phyloP scores from a whole-genome alignment of 768 basidiomycete genomes.

The Suillus placidus region DNA sequence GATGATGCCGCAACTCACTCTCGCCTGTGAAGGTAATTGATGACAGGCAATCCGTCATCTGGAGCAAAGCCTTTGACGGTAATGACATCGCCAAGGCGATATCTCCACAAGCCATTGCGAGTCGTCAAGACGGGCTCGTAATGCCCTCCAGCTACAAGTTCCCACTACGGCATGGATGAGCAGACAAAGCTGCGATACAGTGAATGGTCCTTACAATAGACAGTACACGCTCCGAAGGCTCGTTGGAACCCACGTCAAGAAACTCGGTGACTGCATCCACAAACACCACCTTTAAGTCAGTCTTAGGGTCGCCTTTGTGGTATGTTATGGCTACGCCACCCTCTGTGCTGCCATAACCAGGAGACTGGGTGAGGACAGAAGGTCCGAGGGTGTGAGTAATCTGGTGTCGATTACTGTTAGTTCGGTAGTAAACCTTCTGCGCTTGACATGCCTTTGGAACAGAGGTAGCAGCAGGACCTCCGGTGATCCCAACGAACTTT shows the following conservation, averaged over 20 bases:
- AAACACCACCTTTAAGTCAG: slow-evolving; percentile 8
- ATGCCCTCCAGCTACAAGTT: slow-evolving; percentile 4
- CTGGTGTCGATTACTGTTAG: background rate
- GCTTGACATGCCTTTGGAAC: slow-evolving; percentile 11
- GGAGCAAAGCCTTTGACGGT: slow-evolving; percentile 15
- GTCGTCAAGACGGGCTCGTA: slow-evolving; percentile 16
- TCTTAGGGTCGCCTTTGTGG: background rate
- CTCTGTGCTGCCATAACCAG: slow-evolving; percentile 10
- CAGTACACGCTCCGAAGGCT: background rate
- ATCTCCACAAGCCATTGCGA: slow-evolving; percentile 17
- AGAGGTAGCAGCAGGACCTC: slow-evolving; percentile 10
- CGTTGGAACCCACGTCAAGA: slow-evolving; percentile 4
- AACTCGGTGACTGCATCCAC: slow-evolving; percentile 12
- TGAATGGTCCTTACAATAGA: background rate
- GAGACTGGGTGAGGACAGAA: slow-evolving; percentile 2
- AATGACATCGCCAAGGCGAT: slow-evolving; percentile 14
- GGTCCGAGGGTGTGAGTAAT: slow-evolving; percentile 12
- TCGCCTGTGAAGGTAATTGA: slow-evolving; percentile 12
- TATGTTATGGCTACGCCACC: slow-evolving; percentile 8
- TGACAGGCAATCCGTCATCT: slow-evolving; percentile 9
- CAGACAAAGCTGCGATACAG: background rate
- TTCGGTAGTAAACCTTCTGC: background rate
- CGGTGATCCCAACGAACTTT: slow-evolving; percentile 7
- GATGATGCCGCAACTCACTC: slow-evolving; percentile 8
- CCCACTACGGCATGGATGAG: slow-evolving; percentile 5